Evolutionary conservation across 306 rosid species (phyloP).

Genomic region (Malus asiatica): DNA sequence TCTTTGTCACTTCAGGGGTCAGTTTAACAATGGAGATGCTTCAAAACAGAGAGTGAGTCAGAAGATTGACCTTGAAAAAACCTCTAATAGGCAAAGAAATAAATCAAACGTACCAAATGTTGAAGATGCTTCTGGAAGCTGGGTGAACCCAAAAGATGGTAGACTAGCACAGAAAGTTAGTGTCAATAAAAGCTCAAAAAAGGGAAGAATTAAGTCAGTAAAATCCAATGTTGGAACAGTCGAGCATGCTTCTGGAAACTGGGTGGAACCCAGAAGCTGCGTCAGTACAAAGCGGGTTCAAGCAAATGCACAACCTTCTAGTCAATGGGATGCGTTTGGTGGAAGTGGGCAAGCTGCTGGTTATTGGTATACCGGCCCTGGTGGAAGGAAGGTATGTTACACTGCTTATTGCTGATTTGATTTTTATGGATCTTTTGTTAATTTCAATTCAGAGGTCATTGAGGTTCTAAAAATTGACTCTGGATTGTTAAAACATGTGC

Average conservation of each 20-base stretch:
- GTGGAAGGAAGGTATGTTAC: conserved; percentile 64
- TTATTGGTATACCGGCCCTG: conserved; percentile 78
- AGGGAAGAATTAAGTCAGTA: conserved; percentile 24
- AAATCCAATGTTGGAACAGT: conserved; percentile 26
- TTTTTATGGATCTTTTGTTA: background rate
- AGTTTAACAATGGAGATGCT: conserved; percentile 54
- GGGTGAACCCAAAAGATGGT: conserved; percentile 52
- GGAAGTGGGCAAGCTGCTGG: conserved; percentile 61
- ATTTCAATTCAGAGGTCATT: background rate
- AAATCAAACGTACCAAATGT: conserved; percentile 19
- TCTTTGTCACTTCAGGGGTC: conserved; percentile 56
- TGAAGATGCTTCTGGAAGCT: conserved; percentile 39
- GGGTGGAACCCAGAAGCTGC: conserved; percentile 64
- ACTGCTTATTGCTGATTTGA: background rate
- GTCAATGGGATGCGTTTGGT: conserved; percentile 65
- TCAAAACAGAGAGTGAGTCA: conserved; percentile 36
- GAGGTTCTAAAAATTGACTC: background rate
- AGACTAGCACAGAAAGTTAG: conserved; percentile 36
- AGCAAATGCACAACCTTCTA: conserved; percentile 62
- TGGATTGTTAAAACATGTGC: background rate
- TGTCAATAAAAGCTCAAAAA: conserved; percentile 34
- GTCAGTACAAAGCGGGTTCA: conserved; percentile 49
- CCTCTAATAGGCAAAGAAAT: conserved; percentile 29
- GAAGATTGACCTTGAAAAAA: conserved; percentile 19
- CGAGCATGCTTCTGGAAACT: conserved; percentile 37